Base-by-base conservation (phyloP, 805 yeast species). In the Millerozyma miso region DNA sequence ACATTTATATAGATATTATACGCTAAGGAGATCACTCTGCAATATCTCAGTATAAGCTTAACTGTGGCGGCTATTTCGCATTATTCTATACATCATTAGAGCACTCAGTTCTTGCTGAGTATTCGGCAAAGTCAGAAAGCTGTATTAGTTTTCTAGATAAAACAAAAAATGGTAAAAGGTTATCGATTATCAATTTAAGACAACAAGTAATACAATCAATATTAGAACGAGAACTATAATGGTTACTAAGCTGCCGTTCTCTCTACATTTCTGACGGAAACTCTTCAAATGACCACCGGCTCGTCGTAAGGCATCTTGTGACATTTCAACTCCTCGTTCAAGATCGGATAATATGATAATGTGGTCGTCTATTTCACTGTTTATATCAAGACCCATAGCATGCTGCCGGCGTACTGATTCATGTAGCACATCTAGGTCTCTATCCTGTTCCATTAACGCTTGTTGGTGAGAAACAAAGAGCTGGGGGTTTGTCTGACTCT, bases 381-480 rank as follows among this genome's bases (percentile, higher is more conserved):
- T 62, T 34, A 71, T 70, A 23, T 47, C 53, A 12, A 55, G 41
- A 4, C 75, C 74, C 73, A 71, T 69, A 10, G 55, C 45, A 44
- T 63, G 70, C 52, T 71, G 76, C 19, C 55, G 49, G 23, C 53
- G 53, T 6, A 71, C 61, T 12, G 67, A 62, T 18, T 53, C 48
- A 45, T 67, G 73, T 20, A 71, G 52, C 8, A 42, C 36, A 36
- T 62, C 71, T 42, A 71, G 54, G 43, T 58, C 56, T 19, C 60
- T 52, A 49, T 71, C 74, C 49, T 71, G 76, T 33, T 56, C 58
- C 33, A 69, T 46, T 14, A 71, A 38, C 36, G 59, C 63, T 49
- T 71, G 75, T 44, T 69, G 73, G 47, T 70, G 74, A 44, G 56
- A 63, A 6, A 73, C 73, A 56, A 65, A 71, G 38, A 71, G 39